Evolutionary conservation across 768 basidiomycete species (phyloP).

Genomic region (Rhodocollybia butyracea): DNA sequence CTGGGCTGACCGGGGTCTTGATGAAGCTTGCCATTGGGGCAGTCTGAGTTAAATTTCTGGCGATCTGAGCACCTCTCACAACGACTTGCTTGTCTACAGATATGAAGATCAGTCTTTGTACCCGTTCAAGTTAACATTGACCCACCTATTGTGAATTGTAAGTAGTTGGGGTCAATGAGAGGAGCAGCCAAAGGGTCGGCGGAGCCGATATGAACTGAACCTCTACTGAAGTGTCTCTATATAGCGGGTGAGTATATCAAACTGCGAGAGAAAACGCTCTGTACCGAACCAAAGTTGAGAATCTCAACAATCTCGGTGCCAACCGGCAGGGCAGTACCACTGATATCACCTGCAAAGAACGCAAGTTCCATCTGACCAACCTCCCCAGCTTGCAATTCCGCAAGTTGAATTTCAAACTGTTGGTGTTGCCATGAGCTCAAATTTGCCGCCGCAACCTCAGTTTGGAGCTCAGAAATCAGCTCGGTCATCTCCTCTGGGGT

Average conservation of each 20-base stretch:
- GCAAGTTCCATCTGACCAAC: conserved; percentile 4
- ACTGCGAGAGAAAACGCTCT: neutral
- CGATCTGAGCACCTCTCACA: neutral
- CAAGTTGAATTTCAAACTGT: neutral
- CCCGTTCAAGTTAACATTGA: neutral
- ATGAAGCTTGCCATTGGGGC: neutral
- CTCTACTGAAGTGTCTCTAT: conserved; percentile 4
- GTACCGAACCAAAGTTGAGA: neutral
- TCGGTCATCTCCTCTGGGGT: neutral
- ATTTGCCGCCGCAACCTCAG: neutral
- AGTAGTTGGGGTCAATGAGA: conserved; percentile 21
- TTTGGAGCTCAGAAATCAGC: neutral
- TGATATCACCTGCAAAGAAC: neutral
- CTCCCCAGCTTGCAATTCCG: neutral
- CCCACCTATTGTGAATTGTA: conserved; percentile 22
- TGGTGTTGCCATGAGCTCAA: neutral
- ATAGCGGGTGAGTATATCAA: neutral
- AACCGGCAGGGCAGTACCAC: neutral
- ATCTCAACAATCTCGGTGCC: neutral
- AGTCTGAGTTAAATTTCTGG: neutral
- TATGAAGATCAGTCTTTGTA: neutral
- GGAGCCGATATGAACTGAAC: conserved; percentile 12
- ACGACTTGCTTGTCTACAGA: conserved; percentile 1
- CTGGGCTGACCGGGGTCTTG: neutral
- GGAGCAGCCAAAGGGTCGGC: conserved; percentile 17